Evolutionary conservation across 2,329 filamentous ascomycete genomes (phyloP), one percentile per base, ranked within the genome.

Genomic region (Orbilia brochopaga): DNA sequence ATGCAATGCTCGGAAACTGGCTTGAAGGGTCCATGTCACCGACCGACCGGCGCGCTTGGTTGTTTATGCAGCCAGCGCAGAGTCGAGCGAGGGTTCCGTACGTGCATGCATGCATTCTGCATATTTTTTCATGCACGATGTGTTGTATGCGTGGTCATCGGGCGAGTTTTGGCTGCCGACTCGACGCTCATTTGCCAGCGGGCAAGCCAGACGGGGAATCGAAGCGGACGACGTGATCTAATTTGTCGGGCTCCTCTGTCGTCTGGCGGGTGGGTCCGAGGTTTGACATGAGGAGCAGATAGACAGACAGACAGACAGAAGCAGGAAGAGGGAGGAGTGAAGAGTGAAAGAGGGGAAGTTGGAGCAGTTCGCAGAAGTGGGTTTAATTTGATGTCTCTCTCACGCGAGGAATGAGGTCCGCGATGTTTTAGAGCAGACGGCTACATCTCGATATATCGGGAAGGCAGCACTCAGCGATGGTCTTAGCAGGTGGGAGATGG

Each of bases 81-180:
- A n/a, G 7, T 44, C 15, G 19, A 19, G 44, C 44, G n/a, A 32
- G 35, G 35, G 24, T 30, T 48, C 40, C 23, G 13, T 44, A 13
- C 35, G 10, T 19, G 17, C n/a, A 21, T n/a, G 40, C 50, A 53
- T 64, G 66, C 59, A 70, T 35, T 35, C 42, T 72, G 67, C 67
- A 72, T 65, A 56, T 24, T 48, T 61, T 61, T 72, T 72, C 60
- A 72, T 72, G 67, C 67, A 72, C 24, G 67, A 72, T 72, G 67
- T 72, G 67, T 72, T 72, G 67, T 65, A 60, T 65, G 24, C 59
- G 60, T 60, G 67, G 67, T 58, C 56, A 65, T 61, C 62, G 53
- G 54, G 21, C 24, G 5, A 11, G 19, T 50, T 44, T 54, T 44
- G 46, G 40, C 48, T 44, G 40, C 37, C 32, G 13, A 42, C 40